Evolutionary conservation across 106 monocot species (phyloP).

Genomic region (Allium fistulosum): DNA sequence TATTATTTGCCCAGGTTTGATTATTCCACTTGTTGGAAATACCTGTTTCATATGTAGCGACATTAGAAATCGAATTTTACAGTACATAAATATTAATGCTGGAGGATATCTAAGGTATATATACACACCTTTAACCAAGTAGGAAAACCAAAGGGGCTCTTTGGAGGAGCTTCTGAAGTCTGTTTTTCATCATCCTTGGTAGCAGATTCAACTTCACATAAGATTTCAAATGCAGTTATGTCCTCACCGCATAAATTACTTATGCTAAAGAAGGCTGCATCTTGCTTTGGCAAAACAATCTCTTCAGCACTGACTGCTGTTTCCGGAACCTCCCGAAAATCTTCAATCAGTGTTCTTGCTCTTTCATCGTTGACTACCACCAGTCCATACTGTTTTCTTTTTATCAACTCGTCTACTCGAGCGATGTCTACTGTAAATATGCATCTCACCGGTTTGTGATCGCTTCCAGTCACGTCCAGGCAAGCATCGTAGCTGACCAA

Average conservation of each 20-base stretch:
- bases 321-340: constrained; percentile 32
- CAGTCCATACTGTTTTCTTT: constrained; percentile 31
- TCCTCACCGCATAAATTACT: constrained; percentile 38
- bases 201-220: constrained; percentile 34
- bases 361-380: constrained; percentile 31
- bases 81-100: too few species aligned
- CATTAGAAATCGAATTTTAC: too few species aligned
- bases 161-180: constrained; percentile 16
- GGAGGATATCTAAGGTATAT: too few species aligned
- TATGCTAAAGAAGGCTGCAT: constrained; percentile 27
- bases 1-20: too few species aligned
- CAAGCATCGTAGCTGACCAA: constrained; percentile 48
- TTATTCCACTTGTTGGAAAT: too few species aligned
- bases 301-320: constrained; percentile 45
- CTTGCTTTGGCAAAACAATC: constrained; percentile 36
- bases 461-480: constrained; percentile 57
- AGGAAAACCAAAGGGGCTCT: constrained; percentile 50
- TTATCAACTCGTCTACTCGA: constrained; percentile 30
- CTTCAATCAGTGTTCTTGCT: constrained; percentile 25
- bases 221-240: constrained; percentile 36
- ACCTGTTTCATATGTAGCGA: too few species aligned
- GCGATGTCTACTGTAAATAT: constrained; percentile 44
- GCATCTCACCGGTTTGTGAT: constrained; percentile 69
- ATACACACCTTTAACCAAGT: constrained; percentile 48
- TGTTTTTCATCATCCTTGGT: constrained; percentile 20